phyloP scores from a whole-genome alignment of 2,329 filamentous ascomycete species.

The Metarhizium album region DNA sequence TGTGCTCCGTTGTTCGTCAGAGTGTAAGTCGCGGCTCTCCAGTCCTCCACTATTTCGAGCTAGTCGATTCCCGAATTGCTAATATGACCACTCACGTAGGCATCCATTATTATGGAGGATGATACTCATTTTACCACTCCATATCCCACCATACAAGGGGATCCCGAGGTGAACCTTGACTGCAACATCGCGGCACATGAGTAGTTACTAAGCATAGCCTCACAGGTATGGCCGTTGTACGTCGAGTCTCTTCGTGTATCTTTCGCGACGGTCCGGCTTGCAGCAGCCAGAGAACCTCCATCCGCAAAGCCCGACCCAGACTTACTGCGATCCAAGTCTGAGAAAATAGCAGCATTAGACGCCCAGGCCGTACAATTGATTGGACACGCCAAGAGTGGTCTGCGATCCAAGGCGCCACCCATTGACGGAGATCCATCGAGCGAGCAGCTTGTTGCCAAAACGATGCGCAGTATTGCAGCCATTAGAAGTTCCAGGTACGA shows the following conservation, averaged over 20 bases:
- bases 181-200: background rate
- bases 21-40: background rate
- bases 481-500: background rate
- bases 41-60: too few species aligned
- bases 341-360: background rate
- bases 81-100: background rate
- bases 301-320: background rate
- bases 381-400: background rate
- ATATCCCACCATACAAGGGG: background rate
- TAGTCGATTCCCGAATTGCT: background rate
- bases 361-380: background rate
- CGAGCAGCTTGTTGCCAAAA: background rate
- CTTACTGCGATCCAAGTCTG: background rate
- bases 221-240: conserved; percentile 1
- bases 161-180: background rate
- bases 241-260: conserved; percentile 1
- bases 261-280: background rate
- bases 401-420: background rate
- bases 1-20: conserved; percentile 4
- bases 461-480: background rate
- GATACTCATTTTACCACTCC: background rate
- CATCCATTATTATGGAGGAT: background rate
- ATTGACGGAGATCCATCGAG: background rate
- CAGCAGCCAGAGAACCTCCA: background rate
- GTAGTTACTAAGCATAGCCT: background rate